Evolutionary conservation across 805 yeast species (phyloP).

Genomic region (Tetrapisispora namnaoensis): DNA sequence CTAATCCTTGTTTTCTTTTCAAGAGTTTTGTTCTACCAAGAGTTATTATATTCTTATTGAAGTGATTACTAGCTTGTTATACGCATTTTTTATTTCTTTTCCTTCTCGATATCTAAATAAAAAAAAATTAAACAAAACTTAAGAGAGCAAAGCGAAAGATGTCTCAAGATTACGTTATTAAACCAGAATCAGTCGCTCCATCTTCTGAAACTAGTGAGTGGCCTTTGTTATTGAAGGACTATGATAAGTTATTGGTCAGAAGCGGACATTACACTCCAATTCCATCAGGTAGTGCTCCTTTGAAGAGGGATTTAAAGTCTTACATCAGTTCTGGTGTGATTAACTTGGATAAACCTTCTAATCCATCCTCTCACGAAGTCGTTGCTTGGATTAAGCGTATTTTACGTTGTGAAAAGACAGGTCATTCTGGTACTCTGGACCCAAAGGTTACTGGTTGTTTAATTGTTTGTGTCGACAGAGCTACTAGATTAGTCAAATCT

Average conservation of each 20-base stretch:
- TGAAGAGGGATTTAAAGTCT: conserved; percentile 83
- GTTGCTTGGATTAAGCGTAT: conserved; percentile 99
- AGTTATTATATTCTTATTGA: too few species aligned
- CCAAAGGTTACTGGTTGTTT: conserved; percentile 98
- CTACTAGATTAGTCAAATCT: conserved; percentile 94
- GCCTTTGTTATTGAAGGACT: conserved; percentile 91
- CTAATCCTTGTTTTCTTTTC: too few species aligned
- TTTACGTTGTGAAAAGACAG: conserved; percentile 91
- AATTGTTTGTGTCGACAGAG: conserved; percentile 96
- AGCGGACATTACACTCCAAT: conserved; percentile 97
- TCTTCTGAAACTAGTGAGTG: conserved; percentile 83
- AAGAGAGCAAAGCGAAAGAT: conserved; percentile 21
- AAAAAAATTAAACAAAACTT: neutral
- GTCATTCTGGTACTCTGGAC: conserved; percentile 98
- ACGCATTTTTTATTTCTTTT: too few species aligned
- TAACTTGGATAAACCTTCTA: conserved; percentile 94
- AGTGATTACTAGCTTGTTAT: too few species aligned
- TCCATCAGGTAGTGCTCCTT: conserved; percentile 90
- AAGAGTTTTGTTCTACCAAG: too few species aligned
- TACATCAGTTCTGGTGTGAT: conserved; percentile 93
- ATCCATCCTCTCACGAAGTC: conserved; percentile 98
- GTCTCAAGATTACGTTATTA: conserved; percentile 69
- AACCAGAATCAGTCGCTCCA: conserved; percentile 76
- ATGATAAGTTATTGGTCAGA: conserved; percentile 88
- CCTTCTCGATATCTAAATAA: too few species aligned